phyloP scores from a whole-genome alignment of 306 rosid genomes.

The Begonia loranthoides region DNA sequence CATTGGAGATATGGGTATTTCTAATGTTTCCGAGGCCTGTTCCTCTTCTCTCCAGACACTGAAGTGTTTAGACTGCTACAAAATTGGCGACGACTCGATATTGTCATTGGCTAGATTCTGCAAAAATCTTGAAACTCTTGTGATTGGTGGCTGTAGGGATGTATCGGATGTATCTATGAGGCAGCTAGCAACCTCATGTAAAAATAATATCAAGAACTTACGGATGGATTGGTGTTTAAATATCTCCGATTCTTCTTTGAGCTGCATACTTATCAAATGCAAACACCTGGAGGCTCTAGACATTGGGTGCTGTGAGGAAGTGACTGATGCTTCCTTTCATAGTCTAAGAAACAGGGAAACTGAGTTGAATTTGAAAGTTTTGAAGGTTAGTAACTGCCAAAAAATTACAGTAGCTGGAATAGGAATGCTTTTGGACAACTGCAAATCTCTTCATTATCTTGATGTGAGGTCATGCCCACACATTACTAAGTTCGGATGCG shows the following conservation, averaged over 20 bases:
- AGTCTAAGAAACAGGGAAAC: constrained; percentile 24
- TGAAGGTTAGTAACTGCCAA: constrained; percentile 74
- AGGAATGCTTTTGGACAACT: constrained; percentile 47
- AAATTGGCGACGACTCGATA: constrained; percentile 51
- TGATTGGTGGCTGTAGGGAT: constrained; percentile 76
- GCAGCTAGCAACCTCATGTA: constrained; percentile 44
- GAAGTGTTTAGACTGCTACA: constrained; percentile 77
- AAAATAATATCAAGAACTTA: constrained; percentile 48
- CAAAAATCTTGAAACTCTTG: constrained; percentile 55
- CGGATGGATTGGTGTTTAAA: constrained; percentile 97
- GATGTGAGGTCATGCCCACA: constrained; percentile 85
- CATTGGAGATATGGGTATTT: constrained; percentile 64
- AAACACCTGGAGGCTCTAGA: constrained; percentile 66
- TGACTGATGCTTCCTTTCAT: constrained; percentile 77
- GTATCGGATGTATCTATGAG: constrained; percentile 52
- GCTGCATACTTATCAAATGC: constrained; percentile 54
- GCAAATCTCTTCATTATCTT: constrained; percentile 50
- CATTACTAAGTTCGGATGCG: constrained; percentile 58
- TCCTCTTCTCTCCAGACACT: constrained; percentile 56
- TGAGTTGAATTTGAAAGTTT: constrained; percentile 47
- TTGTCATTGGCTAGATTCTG: constrained; percentile 54
- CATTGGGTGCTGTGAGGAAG: constrained; percentile 84
- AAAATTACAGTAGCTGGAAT: constrained; percentile 65
- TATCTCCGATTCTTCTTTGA: constrained; percentile 52
- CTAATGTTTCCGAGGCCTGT: constrained; percentile 47